Evolutionary conservation across 2,329 filamentous ascomycete genomes (phyloP).

Genomic region (Aschersonia sp.): DNA sequence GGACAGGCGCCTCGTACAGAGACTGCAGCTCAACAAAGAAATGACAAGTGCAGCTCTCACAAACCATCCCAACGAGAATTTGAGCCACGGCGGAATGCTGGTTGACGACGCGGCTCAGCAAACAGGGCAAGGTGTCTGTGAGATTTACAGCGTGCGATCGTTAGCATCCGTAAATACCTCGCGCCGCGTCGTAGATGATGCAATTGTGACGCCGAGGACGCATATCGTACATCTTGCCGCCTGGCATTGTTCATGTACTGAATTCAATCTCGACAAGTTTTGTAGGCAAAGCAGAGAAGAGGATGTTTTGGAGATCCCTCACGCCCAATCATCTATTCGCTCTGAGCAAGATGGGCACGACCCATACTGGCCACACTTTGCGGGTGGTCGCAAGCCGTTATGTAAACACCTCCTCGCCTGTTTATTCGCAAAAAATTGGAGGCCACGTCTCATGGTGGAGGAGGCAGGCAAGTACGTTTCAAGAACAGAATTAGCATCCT

Average conservation of each 20-base stretch:
- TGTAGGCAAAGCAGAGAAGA: neutral
- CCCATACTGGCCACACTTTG: neutral
- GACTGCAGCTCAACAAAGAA: neutral
- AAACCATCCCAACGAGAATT: neutral
- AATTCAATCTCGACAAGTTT: conserved; percentile 53
- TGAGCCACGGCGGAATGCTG: neutral
- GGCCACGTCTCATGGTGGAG: conserved; percentile 36
- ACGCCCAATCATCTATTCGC: neutral
- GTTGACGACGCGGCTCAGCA: neutral
- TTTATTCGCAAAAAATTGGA: conserved; percentile 55
- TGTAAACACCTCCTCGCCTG: conserved; percentile 90
- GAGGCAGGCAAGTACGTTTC: conserved; percentile 39
- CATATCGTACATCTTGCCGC: conserved; percentile 61
- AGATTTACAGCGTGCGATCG: conserved; percentile 52
- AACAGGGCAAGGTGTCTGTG: neutral
- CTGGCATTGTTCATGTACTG: conserved; percentile 86
- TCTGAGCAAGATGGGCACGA: neutral
- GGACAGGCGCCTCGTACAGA: conserved; percentile 54
- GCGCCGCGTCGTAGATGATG: conserved; percentile 5
- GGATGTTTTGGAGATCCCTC: neutral
- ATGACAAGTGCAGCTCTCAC: neutral
- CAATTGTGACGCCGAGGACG: conserved; percentile 7
- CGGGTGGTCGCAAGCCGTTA: conserved; percentile 30
- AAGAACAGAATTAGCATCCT: conserved; percentile 58
- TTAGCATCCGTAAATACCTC: conserved; percentile 21